Conservation (phyloP, 306 rosid species). For the Oemleria cerasiformis region DNA sequence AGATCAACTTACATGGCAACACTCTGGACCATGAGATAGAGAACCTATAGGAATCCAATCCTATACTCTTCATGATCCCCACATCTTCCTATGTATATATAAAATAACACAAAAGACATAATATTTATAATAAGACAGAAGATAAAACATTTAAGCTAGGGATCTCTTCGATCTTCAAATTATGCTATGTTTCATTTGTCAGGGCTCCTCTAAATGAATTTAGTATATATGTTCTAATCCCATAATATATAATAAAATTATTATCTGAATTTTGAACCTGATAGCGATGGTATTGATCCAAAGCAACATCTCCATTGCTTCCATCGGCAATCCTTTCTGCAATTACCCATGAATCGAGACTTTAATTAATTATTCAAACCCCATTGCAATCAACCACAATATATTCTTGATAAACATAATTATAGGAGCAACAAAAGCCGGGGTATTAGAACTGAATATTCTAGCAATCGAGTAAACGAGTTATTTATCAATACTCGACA, state of each 20-base stretch:
- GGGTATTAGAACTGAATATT: no score
- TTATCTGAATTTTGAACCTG: background rate
- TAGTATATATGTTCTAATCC: no score
- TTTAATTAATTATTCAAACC: no score
- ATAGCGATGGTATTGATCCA: conserved; percentile 31
- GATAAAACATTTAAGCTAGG: background rate
- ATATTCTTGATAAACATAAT: no score
- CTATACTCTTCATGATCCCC: conserved; percentile 48
- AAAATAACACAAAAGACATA: background rate
- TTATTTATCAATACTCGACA: no score
- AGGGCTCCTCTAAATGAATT: no score
- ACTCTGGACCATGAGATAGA: conserved; percentile 76
- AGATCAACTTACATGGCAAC: conserved; percentile 47
- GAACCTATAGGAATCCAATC: conserved; percentile 59
- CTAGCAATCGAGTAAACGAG: no score
- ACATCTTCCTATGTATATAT: conserved; percentile 50
- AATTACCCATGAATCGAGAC: background rate
- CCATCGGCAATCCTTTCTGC: background rate
- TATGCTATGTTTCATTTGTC: background rate
- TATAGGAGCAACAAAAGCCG: no score
- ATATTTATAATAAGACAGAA: background rate
- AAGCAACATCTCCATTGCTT: conserved; percentile 27
- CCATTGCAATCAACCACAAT: no score
- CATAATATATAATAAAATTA: no score
- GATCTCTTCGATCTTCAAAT: background rate